These are phyloP conservation scores for Hanseniaspora valbyensis DNA, from an alignment of 805 yeast genomes.

Conservation along the genomic window DNA sequence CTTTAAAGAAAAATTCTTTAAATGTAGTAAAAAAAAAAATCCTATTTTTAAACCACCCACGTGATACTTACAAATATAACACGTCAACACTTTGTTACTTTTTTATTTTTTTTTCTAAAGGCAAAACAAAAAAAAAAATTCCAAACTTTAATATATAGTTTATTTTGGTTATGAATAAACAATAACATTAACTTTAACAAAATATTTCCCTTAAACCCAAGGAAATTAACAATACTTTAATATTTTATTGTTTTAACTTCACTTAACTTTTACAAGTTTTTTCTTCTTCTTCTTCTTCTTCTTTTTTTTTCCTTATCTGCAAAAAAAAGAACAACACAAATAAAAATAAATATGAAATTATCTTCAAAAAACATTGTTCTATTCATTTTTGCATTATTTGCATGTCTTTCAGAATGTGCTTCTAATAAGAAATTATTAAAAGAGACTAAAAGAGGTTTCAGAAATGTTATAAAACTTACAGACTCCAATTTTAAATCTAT, in stretches of 20 bases:
- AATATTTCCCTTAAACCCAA: too few species aligned
- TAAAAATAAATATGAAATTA: too few species aligned
- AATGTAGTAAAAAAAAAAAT: neutral
- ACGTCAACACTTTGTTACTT: neutral
- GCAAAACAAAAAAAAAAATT: neutral
- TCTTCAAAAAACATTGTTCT: neutral
- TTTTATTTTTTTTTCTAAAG: neutral
- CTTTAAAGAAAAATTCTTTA: neutral
- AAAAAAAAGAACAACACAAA: too few species aligned
- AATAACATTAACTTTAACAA: too few species aligned
- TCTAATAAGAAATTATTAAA: slow-evolving; percentile 23
- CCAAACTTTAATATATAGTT: too few species aligned
- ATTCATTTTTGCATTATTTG: neutral
- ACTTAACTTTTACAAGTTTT: too few species aligned
- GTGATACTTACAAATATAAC: neutral
- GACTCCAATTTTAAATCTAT: slow-evolving; percentile 49
- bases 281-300: too few species aligned
- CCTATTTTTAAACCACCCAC: neutral
- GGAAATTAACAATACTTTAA: too few species aligned
- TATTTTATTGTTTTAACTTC: too few species aligned
- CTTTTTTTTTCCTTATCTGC: too few species aligned
- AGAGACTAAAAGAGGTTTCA: slow-evolving; percentile 24
- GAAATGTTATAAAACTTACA: slow-evolving; percentile 39
- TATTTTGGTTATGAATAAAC: too few species aligned
- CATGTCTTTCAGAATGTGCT: slow-evolving; percentile 19